Conservation (phyloP, 1,284 basidiomycete species). For the Fomitopsis palustris region DNA sequence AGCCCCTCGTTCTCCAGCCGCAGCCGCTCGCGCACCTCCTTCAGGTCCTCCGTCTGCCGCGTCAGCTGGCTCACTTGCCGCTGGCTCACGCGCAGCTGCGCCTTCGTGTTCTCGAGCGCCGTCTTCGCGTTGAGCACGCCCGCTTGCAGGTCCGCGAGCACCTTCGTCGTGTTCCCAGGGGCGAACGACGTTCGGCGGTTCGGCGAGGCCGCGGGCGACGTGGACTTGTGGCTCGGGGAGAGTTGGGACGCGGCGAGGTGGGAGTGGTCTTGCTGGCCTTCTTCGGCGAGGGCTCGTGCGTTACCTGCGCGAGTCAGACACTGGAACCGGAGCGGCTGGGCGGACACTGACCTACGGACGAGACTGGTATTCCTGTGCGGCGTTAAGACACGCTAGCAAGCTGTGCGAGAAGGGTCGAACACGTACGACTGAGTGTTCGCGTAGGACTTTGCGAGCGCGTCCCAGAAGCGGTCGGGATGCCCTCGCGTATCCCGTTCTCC, state of each 20-base stretch:
- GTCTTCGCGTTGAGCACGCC: conserved; percentile 77
- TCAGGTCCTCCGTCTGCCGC: conserved; percentile 80
- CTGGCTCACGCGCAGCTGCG: conserved; percentile 74
- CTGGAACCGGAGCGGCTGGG: conserved; percentile 7
- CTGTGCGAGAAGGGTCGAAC: background rate
- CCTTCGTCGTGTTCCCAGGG: conserved; percentile 78
- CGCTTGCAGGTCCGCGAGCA: conserved; percentile 77
- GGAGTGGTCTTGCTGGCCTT: conserved; percentile 34
- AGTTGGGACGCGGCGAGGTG: conserved; percentile 14
- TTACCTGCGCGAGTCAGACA: conserved; percentile 50
- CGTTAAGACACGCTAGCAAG: conserved; percentile 12
- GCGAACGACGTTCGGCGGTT: conserved; percentile 56
- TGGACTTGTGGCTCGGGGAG: conserved; percentile 21
- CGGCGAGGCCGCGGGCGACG: conserved; percentile 25
- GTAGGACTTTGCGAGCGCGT: conserved; percentile 70
- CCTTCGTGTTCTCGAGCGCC: conserved; percentile 80
- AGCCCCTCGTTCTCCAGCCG: conserved; percentile 81
- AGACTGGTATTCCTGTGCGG: conserved; percentile 69
- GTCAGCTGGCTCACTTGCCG: conserved; percentile 77
- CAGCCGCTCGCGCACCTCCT: conserved; percentile 77
- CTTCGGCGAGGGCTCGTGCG: conserved; percentile 75
- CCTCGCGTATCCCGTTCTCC: conserved; percentile 62
- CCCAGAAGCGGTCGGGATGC: conserved; percentile 51
- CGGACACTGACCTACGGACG: conserved; percentile 60
- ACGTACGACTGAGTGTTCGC: conserved; percentile 75